A percentile compares a stretch with the other conserved stretches of the same genome.
phyloP scores from a whole-genome alignment of 108 stramenopile genomes.

The Conticribra weissflogii region DNA sequence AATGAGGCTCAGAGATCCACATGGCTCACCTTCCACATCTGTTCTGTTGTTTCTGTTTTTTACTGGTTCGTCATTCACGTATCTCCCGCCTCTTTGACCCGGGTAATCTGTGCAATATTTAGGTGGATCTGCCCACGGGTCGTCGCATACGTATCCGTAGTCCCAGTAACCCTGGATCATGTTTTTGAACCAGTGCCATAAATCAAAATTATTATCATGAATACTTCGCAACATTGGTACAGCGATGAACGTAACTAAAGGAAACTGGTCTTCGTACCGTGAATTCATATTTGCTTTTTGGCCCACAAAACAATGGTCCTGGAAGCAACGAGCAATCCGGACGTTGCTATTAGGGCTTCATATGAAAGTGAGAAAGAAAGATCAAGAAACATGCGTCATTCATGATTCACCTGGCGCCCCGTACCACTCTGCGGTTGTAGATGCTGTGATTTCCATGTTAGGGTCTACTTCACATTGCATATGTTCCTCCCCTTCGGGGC shows the following conservation, averaged over 20 bases:
- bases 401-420: no score
- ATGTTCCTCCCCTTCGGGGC: conserved; percentile 41
- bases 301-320: conserved; percentile 40
- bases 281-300: conserved; percentile 17
- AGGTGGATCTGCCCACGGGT: conserved; percentile 44
- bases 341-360: no score
- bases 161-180: conserved; percentile 61
- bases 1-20: conserved; percentile 6
- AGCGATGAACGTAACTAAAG: no score
- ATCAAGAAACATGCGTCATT: no score
- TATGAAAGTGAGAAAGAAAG: no score
- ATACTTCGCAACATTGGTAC: no score
- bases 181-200: no score
- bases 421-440: conserved; percentile 50
- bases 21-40: conserved; percentile 59
- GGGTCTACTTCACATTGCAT: conserved; percentile 55
- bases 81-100: conserved; percentile 44
- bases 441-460: conserved; percentile 42
- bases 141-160: conserved; percentile 35
- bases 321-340: no score
- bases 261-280: no score
- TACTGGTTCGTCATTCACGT: conserved; percentile 24
- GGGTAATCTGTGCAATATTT: conserved; percentile 39
- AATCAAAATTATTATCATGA: no score
- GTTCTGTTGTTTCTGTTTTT: conserved; percentile 32